phyloP scores from a whole-genome alignment of 345 rosid species.

The Gossypium sturtianum region DNA sequence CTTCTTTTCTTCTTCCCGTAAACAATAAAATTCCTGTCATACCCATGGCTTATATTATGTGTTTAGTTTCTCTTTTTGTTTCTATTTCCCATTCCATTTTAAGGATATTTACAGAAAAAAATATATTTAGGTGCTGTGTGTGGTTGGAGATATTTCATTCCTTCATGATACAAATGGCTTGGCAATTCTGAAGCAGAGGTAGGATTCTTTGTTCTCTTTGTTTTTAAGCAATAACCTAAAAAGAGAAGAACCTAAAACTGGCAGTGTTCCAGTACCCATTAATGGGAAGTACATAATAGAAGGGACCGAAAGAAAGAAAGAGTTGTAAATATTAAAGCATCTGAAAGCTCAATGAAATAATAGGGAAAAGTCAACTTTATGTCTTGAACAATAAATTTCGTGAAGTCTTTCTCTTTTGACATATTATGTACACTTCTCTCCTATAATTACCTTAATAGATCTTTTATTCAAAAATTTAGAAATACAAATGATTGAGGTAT shows the following conservation, averaged over 20 bases:
- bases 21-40: neutral
- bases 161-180: constrained; percentile 97
- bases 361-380: neutral
- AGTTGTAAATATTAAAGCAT: neutral
- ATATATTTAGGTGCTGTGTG: constrained; percentile 54
- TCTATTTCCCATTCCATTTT: neutral
- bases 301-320: neutral
- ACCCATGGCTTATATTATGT: neutral
- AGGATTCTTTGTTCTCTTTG: neutral
- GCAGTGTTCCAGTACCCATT: neutral
- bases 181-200: constrained; percentile 78
- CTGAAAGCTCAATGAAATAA: neutral
- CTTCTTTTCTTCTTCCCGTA: neutral
- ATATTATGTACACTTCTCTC: neutral
- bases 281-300: neutral
- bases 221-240: neutral
- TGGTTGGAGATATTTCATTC: constrained; percentile 89
- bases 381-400: neutral
- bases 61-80: neutral
- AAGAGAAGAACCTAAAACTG: neutral
- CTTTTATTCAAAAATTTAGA: neutral
- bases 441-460: neutral
- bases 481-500: neutral
- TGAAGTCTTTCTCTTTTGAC: neutral
- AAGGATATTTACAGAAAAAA: neutral